Conservation (phyloP, 2,329 filamentous ascomycete species). For the Juglanconis juglandina region DNA sequence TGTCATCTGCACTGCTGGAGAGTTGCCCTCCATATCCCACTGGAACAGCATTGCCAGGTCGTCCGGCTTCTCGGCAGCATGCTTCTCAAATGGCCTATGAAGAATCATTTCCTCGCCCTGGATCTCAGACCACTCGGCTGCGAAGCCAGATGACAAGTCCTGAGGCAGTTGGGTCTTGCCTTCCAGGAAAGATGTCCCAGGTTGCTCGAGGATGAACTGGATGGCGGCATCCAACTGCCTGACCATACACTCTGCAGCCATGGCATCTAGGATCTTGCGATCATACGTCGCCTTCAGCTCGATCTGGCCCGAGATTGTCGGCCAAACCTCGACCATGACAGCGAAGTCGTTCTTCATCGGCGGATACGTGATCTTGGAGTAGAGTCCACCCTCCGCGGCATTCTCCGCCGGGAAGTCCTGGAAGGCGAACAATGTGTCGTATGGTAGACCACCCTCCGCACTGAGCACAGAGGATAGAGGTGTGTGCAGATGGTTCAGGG, state of each 20-base stretch:
- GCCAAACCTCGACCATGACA: conserved; percentile 20
- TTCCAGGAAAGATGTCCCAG: not conserved
- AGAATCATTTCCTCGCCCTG: conserved; percentile 10
- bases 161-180: conserved; percentile 12
- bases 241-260: conserved; percentile 18
- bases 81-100: conserved; percentile 25
- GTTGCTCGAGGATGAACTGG: conserved; percentile 11
- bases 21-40: conserved; percentile 21
- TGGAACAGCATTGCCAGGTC: conserved; percentile 21
- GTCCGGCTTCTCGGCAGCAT: conserved; percentile 20
- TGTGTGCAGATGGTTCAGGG: conserved; percentile 23
- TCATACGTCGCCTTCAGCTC: conserved; percentile 19
- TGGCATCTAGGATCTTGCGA: conserved; percentile 17
- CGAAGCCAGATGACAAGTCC: conserved; percentile 15
- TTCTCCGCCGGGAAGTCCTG: conserved; percentile 27
- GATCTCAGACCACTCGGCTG: conserved; percentile 17
- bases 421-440: conserved; percentile 33
- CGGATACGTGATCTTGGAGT: conserved; percentile 10
- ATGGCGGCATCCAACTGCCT: conserved; percentile 21
- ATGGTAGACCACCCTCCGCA: conserved; percentile 26
- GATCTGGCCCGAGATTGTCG: not conserved
- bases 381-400: not conserved
- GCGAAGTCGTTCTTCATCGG: conserved; percentile 21
- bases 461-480: conserved; percentile 23
- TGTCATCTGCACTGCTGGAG: conserved; percentile 24